A percentile compares a stretch with the other conserved stretches of the same genome.
These are phyloP conservation scores for Mycoemilia scoparia DNA, from an alignment of 192 early-diverging fungal genomes.

Conservation along the genomic window DNA sequence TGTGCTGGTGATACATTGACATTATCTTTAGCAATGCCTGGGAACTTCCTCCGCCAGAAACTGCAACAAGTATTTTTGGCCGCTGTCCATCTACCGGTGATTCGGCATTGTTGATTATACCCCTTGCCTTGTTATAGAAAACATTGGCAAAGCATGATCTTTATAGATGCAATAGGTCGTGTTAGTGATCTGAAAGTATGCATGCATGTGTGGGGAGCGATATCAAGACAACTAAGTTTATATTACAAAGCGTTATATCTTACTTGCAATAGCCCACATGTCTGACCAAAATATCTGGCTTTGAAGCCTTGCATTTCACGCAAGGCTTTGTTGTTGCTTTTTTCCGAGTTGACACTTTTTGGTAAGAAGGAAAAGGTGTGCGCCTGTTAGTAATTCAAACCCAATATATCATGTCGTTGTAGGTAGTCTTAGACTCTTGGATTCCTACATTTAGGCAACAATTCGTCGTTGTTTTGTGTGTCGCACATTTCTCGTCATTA, in stretches of 20 bases:
- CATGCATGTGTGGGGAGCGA: not conserved
- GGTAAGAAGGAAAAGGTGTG: too few species aligned
- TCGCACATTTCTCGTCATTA: too few species aligned
- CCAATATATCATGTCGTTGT: too few species aligned
- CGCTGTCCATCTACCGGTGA: conserved; percentile 9
- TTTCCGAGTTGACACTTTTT: conserved; percentile 2
- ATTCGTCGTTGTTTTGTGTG: not conserved
- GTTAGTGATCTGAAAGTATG: not conserved
- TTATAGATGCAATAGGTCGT: not conserved
- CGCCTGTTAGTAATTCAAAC: too few species aligned
- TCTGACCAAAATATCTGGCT: conserved; percentile 45
- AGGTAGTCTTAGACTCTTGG: not conserved
- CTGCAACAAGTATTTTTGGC: conserved; percentile 53
- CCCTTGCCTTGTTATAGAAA: conserved; percentile 50
- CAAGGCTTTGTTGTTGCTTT: conserved; percentile 26
- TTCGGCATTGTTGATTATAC: conserved; percentile 33
- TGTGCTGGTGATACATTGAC: conserved; percentile 34
- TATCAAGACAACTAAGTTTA: not conserved
- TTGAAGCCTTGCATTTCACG: conserved; percentile 58
- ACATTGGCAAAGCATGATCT: conserved; percentile 52
- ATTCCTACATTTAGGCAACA: not conserved
- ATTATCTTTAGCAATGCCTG: conserved; percentile 49
- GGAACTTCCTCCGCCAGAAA: conserved; percentile 74
- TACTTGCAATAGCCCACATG: conserved; percentile 64
- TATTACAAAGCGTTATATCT: not conserved